Percentiles rank a stretch among this genome's conserved stretches.
These are phyloP conservation scores for Fonsecaea multimorphosa DNA, from an alignment of 2,329 filamentous ascomycete species.

Conservation along the genomic window DNA sequence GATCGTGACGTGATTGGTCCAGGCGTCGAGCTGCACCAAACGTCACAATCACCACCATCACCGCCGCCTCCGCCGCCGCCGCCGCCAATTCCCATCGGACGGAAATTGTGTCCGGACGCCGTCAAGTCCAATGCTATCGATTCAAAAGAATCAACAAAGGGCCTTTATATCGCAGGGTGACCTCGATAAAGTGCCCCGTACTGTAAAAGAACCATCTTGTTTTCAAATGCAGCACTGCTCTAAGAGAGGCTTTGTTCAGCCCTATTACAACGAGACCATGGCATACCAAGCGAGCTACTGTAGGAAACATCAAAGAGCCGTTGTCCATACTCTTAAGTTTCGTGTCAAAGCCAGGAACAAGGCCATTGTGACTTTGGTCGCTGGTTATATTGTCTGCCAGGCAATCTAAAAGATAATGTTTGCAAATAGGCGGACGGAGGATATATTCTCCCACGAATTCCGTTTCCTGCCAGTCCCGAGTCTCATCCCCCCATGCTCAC, in stretches of 20 bases:
- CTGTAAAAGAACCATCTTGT: background rate
- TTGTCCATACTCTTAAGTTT: background rate
- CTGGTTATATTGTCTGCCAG: background rate
- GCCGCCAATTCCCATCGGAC: too few species aligned
- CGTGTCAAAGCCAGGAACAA: background rate
- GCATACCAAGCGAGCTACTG: background rate
- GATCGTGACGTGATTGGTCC: slow-evolving; percentile 36
- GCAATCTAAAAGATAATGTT: background rate
- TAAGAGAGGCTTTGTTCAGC: background rate
- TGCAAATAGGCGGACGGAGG: background rate
- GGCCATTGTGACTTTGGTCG: background rate
- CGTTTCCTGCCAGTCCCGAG: background rate
- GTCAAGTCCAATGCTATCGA: background rate
- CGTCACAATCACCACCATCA: slow-evolving; percentile 5
- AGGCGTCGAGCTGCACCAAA: background rate
- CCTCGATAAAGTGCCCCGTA: background rate
- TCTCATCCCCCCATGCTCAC: background rate
- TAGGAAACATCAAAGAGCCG: background rate
- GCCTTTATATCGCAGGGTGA: background rate
- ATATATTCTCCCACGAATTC: background rate
- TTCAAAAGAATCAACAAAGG: background rate
- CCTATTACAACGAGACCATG: background rate
- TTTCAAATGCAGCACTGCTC: background rate
- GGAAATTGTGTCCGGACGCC: background rate
- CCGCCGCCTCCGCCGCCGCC: too few species aligned